Evolutionary conservation across 768 basidiomycete genomes (phyloP).

Genomic region (Terana coerulea): DNA sequence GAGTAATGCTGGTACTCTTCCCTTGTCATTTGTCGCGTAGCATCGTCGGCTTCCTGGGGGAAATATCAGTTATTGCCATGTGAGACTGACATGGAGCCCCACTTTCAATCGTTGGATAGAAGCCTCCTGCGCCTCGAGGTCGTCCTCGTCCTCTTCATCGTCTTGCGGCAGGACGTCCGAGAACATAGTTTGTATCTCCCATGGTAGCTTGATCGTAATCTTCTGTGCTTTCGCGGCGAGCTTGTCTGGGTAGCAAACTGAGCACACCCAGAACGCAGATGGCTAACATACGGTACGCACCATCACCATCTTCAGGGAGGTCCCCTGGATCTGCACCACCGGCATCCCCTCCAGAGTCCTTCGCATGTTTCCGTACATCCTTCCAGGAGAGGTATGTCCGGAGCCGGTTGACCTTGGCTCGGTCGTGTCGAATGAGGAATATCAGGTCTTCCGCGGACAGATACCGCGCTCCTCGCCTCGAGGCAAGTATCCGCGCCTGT

Average conservation of each 20-base stretch:
- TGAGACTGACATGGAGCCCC: conserved; percentile 6
- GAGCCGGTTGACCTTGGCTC: conserved; percentile 89
- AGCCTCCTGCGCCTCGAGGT: conserved; percentile 92
- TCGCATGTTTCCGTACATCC: conserved; percentile 92
- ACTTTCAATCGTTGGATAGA: conserved; percentile 86
- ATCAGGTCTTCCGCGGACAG: conserved; percentile 93
- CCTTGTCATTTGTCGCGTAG: conserved; percentile 92
- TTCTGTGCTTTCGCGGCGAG: conserved; percentile 82
- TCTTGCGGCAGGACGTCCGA: conserved; percentile 90
- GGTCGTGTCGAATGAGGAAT: conserved; percentile 92
- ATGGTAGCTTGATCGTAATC: conserved; percentile 91
- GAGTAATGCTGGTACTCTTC: conserved; percentile 98
- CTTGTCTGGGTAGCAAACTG: conserved; percentile 62
- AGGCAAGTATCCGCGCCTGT: conserved; percentile 83
- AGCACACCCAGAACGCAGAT: not conserved
- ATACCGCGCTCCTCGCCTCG: conserved; percentile 78
- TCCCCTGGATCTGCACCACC: conserved; percentile 80
- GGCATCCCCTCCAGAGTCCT: conserved; percentile 82
- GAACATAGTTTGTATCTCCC: conserved; percentile 92
- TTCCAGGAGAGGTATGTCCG: conserved; percentile 96
- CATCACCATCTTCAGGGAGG: conserved; percentile 74
- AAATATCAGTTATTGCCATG: not conserved
- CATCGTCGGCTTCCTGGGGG: conserved; percentile 87
- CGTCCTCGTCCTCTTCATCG: conserved; percentile 94
- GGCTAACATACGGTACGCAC: conserved; percentile 34